Conservation (phyloP, 352 stramenopile species). For the Phytophthora litchii region DNA sequence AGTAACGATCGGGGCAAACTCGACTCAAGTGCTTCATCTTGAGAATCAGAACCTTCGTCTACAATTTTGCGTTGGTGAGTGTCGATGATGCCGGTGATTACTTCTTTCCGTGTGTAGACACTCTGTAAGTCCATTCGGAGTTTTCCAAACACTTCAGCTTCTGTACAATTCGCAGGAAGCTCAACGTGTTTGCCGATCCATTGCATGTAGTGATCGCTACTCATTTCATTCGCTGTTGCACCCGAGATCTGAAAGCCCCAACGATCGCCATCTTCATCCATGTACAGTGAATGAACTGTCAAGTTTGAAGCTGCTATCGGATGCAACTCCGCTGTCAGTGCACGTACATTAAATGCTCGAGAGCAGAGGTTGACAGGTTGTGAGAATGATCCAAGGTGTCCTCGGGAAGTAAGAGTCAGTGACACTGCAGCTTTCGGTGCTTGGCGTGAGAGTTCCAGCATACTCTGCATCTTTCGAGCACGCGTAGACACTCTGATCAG, state of each 20-base stretch:
- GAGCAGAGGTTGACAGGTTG: conserved; percentile 62
- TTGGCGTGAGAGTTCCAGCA: conserved; percentile 53
- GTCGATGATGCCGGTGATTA: conserved; percentile 39
- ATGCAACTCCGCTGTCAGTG: conserved; percentile 34
- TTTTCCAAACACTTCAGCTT: conserved; percentile 46
- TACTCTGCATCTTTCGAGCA: conserved; percentile 49
- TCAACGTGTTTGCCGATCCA: conserved; percentile 61
- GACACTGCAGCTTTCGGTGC: conserved; percentile 35
- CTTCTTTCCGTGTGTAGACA: conserved; percentile 61
- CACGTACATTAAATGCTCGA: conserved; percentile 34
- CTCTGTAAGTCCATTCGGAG: conserved; percentile 63
- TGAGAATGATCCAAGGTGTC: conserved; percentile 57
- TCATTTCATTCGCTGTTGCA: conserved; percentile 52
- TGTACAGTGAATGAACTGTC: conserved; percentile 38
- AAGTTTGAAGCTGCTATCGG: conserved; percentile 38
- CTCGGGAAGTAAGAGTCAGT: conserved; percentile 56
- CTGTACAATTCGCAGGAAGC: conserved; percentile 9
- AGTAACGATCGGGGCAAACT: conserved; percentile 28
- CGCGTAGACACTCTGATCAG: conserved; percentile 48
- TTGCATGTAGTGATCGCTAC: conserved; percentile 53
- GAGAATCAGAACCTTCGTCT: conserved; percentile 5
- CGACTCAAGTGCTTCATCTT: conserved; percentile 7
- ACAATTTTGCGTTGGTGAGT: conserved; percentile 1
- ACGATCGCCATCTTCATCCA: conserved; percentile 65
- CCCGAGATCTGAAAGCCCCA: conserved; percentile 61